Percentiles rank a stretch among this genome's conserved stretches.
phyloP scores from a whole-genome alignment of 371 early-diverging fungal genomes.

The Mortierella sp. region DNA sequence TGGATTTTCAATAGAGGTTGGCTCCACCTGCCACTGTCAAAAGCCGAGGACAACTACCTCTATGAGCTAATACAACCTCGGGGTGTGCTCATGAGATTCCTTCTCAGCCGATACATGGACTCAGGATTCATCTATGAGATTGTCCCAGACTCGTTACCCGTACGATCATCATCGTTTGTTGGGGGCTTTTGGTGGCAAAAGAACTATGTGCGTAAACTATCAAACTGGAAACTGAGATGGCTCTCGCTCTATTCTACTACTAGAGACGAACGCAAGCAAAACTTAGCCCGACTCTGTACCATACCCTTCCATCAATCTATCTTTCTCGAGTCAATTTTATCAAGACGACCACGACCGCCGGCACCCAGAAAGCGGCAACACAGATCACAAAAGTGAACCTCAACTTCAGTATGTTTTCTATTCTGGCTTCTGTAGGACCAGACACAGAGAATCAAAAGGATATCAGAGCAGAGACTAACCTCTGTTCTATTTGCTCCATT shows the following conservation, averaged over 20 bases:
- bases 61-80: constrained; percentile 38
- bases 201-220: background rate
- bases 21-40: constrained; percentile 47
- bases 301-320: constrained; percentile 43
- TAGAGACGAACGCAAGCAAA: constrained; percentile 49
- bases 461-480: background rate
- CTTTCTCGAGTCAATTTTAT: constrained; percentile 47
- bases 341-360: constrained; percentile 29
- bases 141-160: constrained; percentile 42
- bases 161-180: constrained; percentile 5
- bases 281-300: constrained; percentile 45
- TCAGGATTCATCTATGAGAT: constrained; percentile 46
- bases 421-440: background rate
- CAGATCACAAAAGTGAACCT: constrained; percentile 45
- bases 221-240: background rate
- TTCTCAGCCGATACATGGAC: constrained; percentile 40
- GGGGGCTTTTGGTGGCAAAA: background rate
- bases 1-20: constrained; percentile 29
- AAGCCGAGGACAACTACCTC: constrained; percentile 43
- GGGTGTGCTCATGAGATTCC: constrained; percentile 39
- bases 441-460: background rate
- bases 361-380: constrained; percentile 33
- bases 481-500: no score
- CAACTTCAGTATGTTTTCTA: constrained; percentile 40
- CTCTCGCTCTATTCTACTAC: background rate